These are phyloP conservation scores for Plasmodium yoelii DNA, from an alignment of 169 alveolate species.

Conservation along the genomic window DNA sequence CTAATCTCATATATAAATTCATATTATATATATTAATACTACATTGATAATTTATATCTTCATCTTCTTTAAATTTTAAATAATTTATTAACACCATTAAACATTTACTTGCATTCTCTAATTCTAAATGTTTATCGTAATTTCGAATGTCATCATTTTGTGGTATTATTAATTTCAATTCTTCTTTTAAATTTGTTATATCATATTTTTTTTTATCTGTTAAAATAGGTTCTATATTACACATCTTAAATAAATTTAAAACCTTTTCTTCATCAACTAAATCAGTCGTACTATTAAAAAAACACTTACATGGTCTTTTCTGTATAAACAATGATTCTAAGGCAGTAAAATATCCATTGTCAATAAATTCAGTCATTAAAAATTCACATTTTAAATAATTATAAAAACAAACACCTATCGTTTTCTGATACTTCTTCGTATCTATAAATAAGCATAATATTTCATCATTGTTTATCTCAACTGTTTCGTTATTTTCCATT, in stretches of 20 bases:
- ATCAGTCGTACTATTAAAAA: conserved; percentile 67
- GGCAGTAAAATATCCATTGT: conserved; percentile 71
- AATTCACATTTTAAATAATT: conserved; percentile 72
- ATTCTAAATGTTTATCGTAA: conserved; percentile 78
- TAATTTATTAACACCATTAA: conserved; percentile 79
- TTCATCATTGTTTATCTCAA: conserved; percentile 47
- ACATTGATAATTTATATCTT: conserved; percentile 78
- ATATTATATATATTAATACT: conserved; percentile 77
- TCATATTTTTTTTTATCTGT: conserved; percentile 48
- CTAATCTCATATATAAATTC: conserved; percentile 83
- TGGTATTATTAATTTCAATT: conserved; percentile 77
- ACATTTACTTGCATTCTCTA: conserved; percentile 79
- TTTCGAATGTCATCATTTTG: conserved; percentile 82
- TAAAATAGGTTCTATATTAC: conserved; percentile 43
- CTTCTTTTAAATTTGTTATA: conserved; percentile 79
- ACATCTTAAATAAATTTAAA: conserved; percentile 62
- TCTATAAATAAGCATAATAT: conserved; percentile 59
- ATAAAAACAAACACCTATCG: conserved; percentile 67
- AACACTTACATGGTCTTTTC: conserved; percentile 68
- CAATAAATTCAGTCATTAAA: conserved; percentile 75
- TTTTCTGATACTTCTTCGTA: conserved; percentile 73
- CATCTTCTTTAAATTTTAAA: conserved; percentile 74
- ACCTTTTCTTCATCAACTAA: conserved; percentile 74
- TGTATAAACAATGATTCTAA: conserved; percentile 72
- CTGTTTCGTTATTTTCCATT: conserved; percentile 45